These are phyloP conservation scores for Mycena vitilis DNA, from an alignment of 768 basidiomycete genomes.

Conservation along the genomic window DNA sequence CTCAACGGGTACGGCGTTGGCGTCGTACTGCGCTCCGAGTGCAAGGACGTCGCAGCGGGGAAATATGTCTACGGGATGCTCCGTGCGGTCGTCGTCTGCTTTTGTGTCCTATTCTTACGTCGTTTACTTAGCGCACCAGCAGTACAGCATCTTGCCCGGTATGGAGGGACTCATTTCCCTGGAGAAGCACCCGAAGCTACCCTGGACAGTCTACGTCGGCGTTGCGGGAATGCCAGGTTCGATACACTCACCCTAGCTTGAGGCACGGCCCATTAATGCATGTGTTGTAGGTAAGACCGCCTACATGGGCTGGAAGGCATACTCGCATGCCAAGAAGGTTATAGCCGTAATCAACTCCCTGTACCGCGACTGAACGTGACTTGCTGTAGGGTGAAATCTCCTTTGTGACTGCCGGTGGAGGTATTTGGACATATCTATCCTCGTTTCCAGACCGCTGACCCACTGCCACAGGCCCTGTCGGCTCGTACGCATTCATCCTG, in stretches of 20 bases:
- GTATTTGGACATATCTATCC: not conserved
- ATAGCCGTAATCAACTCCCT: too few relatives aligned
- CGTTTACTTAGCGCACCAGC: constrained; percentile 43
- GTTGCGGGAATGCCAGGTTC: constrained; percentile 48
- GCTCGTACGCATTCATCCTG: constrained; percentile 18
- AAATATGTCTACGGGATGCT: constrained; percentile 45
- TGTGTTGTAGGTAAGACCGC: constrained; percentile 43
- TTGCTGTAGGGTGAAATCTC: constrained; percentile 8
- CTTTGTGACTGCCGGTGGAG: constrained; percentile 17
- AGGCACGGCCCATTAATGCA: too few relatives aligned
- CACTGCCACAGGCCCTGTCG: constrained; percentile 7
- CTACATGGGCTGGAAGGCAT: constrained; percentile 46
- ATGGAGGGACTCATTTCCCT: constrained; percentile 38
- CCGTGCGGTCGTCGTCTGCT: not conserved
- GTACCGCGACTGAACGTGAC: too few relatives aligned
- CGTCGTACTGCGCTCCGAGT: too few relatives aligned
- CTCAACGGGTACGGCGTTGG: too few relatives aligned
- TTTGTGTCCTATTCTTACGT: too few relatives aligned
- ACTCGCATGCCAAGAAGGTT: constrained; percentile 44
- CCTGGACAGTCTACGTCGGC: constrained; percentile 55
- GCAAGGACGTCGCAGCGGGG: too few relatives aligned
- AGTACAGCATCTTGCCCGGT: constrained; percentile 46
- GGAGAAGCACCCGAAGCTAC: constrained; percentile 52
- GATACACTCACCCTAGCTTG: too few relatives aligned
- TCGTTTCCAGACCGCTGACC: not conserved